Base-by-base conservation (phyloP, 805 yeast genomes). In the Myxozyma melibiosi region DNA sequence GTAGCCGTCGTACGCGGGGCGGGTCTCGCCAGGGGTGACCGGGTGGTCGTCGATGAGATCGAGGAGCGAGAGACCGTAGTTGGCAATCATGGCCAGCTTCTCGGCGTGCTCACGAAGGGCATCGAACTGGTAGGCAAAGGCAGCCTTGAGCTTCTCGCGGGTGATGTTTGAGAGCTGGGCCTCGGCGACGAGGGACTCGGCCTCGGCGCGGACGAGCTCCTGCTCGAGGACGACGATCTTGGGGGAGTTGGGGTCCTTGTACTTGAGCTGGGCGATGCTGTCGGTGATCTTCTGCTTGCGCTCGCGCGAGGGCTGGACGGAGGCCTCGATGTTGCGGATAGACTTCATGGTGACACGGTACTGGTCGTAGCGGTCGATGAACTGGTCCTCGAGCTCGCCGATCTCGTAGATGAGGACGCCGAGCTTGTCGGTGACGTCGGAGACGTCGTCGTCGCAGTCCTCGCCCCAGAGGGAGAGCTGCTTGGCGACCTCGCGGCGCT, bases 201-300 rank as follows among this genome's bases (percentile, higher is more conserved):
- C 98, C 81, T 92, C 99, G 51, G 98, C 97, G 77, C 99, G 86
- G 66, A 94, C 98, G 73, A 94, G 83, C 78, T 94, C 98, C 80
- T 94, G 98, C 81, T 92, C 99, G 74, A 92, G 84, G 53, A 91
- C 92, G 65, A 88, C 85, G 66, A 92, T 88, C 81, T 92, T 92
- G 74, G 97, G 95, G 53, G 97, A 90, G 78, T 88, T 90, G 64
- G 99, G 98, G 76, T 92, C 98, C 82, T 92, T 92, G 82, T 94
- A 94, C 80, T 94, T 94, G 77, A 92, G 84, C 77, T 89, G 90
- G 63, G 98, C 98, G 77, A 92, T 92, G 79, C 91, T 91, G 76
- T 92, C 97, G 66, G 98, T 90, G 74, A 92, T 88, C 79, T 91
- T 91, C 74, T 89, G 96, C 80, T 94, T 92, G 74, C 98, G 86